phyloP scores from a whole-genome alignment of 1,284 basidiomycete genomes.

The Leucoagaricus sp. region DNA sequence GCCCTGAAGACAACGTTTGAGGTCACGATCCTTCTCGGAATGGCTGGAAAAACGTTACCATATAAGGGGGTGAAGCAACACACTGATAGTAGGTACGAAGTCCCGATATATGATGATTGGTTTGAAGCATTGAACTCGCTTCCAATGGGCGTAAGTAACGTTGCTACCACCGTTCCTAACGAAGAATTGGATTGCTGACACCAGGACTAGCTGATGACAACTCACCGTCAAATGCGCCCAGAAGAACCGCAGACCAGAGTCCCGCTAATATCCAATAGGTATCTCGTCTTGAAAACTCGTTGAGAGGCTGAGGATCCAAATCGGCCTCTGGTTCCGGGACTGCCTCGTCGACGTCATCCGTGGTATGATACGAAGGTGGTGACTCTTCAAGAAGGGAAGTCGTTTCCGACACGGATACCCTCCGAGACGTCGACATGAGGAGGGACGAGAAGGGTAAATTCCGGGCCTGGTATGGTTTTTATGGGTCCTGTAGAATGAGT shows the following conservation, averaged over 20 bases:
- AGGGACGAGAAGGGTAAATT: conserved; percentile 24
- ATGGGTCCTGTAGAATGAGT: conserved; percentile 5
- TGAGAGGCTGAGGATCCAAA: conserved; percentile 33
- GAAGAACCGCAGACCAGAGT: conserved; percentile 78
- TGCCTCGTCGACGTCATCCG: conserved; percentile 39
- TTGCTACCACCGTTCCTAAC: conserved; percentile 76
- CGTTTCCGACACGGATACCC: conserved; percentile 41
- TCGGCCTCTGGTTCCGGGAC: conserved; percentile 27
- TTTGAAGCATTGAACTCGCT: conserved; percentile 78
- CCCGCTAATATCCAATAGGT: conserved; percentile 71
- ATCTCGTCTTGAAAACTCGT: conserved; percentile 52
- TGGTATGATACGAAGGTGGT: conserved; percentile 44
- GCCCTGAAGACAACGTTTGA: conserved; percentile 49
- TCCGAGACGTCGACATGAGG: conserved; percentile 43
- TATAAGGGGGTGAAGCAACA: conserved; percentile 92
- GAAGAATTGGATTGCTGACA: conserved; percentile 14
- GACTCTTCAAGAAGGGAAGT: conserved; percentile 44
- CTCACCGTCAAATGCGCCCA: conserved; percentile 80
- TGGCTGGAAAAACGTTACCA: conserved; percentile 43
- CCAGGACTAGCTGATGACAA: conserved; percentile 16
- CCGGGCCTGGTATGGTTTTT: conserved; percentile 26
- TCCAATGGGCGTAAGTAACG: conserved; percentile 76
- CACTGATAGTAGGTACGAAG: conserved; percentile 84
- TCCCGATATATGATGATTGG: conserved; percentile 85
- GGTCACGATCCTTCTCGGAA: conserved; percentile 16